Evolutionary conservation across 2,329 filamentous ascomycete species (phyloP), one percentile per base, ranked within the genome.

Genomic region (Fusarium hainanense): DNA sequence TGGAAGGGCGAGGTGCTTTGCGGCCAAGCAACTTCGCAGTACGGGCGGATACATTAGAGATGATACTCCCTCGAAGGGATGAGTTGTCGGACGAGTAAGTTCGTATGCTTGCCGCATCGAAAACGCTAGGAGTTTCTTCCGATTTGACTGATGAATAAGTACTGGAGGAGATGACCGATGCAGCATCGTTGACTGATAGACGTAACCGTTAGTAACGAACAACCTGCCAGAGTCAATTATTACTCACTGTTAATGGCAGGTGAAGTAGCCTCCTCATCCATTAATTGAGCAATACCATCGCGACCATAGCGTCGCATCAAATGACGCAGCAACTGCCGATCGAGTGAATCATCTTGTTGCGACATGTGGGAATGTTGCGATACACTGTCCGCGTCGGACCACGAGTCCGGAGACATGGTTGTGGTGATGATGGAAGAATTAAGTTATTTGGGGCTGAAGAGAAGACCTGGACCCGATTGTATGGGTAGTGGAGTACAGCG

Each of bases 61-160:
- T 77, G 63, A 82, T 79, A 63, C 79, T 82, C 44, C 79, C 78
- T 18, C 79, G 78, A 20, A 78, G 77, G 23, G 79, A 81, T 14
- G 79, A 79, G 41, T 80, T 77, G 66, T 82, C 81, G 54, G 80
- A 82, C 28, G 80, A 82, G 50, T 78, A 77, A 27, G 80, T 77
- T 34, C 78, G 75, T 51, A 80, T 77, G 61, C 79, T 81, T 47
- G 73, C 74, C 10, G 72, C 71, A 54, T 82, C 80, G 64, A 80
- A 81, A 28, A 81, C 65, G 58, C 79, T 81, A 43, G 78, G 73
- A 14, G 75, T 70, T 42, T 80, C 77, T 47, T 81, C 79, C 25
- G 78, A 78, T 23, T 78, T 74, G 48, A 79, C 74, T 8, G 79
- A 79, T 9, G 79, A 79, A 25, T 74, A 75, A 21, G 78, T 77